Base-by-base conservation (phyloP, 768 basidiomycete genomes). In the Lactifluus hygrophoroides region DNA sequence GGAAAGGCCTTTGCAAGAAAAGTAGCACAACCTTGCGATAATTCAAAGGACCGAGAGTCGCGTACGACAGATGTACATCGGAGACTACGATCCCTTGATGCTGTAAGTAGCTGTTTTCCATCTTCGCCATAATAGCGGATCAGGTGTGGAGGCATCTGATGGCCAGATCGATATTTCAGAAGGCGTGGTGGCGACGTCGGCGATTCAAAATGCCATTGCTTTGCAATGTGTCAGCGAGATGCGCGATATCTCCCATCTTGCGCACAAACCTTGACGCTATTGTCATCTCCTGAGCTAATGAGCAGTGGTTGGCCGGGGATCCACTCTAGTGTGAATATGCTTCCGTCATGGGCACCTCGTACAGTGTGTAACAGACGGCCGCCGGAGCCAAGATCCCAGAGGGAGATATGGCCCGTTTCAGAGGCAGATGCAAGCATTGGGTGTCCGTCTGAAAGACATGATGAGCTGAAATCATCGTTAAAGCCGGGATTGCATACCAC, bases 191-290 rank as follows among this genome's bases (percentile, higher is more conserved):
- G 75, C 1, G 87, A 77, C 0, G 89, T 88, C 0, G 93, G 91
- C 0, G 94, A 90, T 67, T 98, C 96, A 66, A 95, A 94, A 21
- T 95, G 69, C 94, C 95, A 98, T 94, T 99, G 94, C 94, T 97
- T 43, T 66, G 37, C 25, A 17, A 54, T 40, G 16, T 49, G 38
- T 51, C 44, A 27, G 23, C 35, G 35, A 28, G 7, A 46, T 43
- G 16, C 34, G 17, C 21, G n/a, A 19, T 8, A 10, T 13, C 19
- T 35, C 34, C n/a, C 25, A 23, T 38, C 27, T 10, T 43, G 23
- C 10, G 68, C 69, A 54, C 59, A 25, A 57, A 94, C 94, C 80
- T 97, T 97, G 58, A 99, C 80, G 65, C 91, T 90, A 69, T 99
- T 99, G 68, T 98, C 96, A 62, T 88, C 89, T 21, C 93, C 90